phyloP scores from a whole-genome alignment of 352 stramenopile species.

The Phytopythium sindhum region DNA sequence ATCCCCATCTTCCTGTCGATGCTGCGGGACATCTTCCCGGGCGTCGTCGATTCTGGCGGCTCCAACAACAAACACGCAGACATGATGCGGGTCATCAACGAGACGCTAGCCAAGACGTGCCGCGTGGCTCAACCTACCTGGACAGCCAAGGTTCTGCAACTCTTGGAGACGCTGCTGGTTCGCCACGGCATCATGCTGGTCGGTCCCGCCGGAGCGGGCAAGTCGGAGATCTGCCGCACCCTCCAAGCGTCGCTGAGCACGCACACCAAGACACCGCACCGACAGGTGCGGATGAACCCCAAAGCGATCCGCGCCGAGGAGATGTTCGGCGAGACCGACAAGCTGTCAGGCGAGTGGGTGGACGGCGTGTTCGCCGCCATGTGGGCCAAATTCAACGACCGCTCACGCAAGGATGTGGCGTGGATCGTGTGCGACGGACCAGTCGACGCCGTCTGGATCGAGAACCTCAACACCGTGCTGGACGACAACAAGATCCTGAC shows the following conservation, averaged over 20 bases:
- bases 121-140: too few species aligned
- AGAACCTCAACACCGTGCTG: slow-evolving; percentile 94
- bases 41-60: too few species aligned
- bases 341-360: slow-evolving; percentile 69
- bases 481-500: slow-evolving; percentile 95
- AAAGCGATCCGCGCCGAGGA: slow-evolving; percentile 81
- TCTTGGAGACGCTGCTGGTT: slow-evolving; percentile 92
- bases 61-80: too few species aligned
- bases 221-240: slow-evolving; percentile 66
- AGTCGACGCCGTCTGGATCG: slow-evolving; percentile 93
- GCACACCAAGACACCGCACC: slow-evolving; percentile 61
- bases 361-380: slow-evolving; percentile 79
- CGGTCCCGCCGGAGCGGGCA: slow-evolving; percentile 79
- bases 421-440: slow-evolving; percentile 94
- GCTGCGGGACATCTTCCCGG: slow-evolving; percentile 34
- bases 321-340: slow-evolving; percentile 83
- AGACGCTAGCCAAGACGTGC: too few species aligned
- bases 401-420: slow-evolving; percentile 70
- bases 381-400: slow-evolving; percentile 88
- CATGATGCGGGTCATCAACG: too few species aligned
- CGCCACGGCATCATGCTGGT: slow-evolving; percentile 91
- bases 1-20: slow-evolving; percentile 97
- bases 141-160: slow-evolving; percentile 88
- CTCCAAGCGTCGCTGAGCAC: slow-evolving; percentile 62
- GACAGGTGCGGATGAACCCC: slow-evolving; percentile 77